A percentile compares a stretch with the other conserved stretches of the same genome.
Evolutionary conservation across 768 basidiomycete species (phyloP).

Genomic region (Leucogyrophana mollusca): DNA sequence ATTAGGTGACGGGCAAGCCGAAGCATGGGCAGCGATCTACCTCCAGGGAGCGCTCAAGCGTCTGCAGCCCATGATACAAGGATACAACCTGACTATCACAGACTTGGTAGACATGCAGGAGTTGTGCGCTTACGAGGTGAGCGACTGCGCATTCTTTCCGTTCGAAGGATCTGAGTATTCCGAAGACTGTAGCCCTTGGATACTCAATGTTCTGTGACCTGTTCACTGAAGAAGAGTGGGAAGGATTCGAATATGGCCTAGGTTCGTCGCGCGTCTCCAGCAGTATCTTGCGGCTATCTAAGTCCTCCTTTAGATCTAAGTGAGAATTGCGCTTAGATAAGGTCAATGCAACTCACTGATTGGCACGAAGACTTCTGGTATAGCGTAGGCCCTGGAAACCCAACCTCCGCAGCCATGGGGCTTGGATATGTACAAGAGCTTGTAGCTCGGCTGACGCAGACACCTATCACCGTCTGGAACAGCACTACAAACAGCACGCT

Average conservation of each 20-base stretch:
- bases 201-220: constrained; percentile 49
- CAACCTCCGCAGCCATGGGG: constrained; percentile 36
- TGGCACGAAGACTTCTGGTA: constrained; percentile 29
- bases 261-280: constrained; percentile 16
- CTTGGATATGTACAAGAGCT: constrained; percentile 44
- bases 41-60: constrained; percentile 35
- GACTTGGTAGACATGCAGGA: constrained; percentile 36
- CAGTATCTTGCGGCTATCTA: not conserved
- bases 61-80: constrained; percentile 30
- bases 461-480: constrained; percentile 35
- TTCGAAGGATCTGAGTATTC: not conserved
- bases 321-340: constrained; percentile 7
- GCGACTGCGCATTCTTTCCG: not conserved
- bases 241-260: constrained; percentile 43
- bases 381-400: constrained; percentile 40
- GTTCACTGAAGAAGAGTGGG: constrained; percentile 54
- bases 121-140: constrained; percentile 39
- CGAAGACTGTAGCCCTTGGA: constrained; percentile 47
- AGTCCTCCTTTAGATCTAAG: constrained; percentile 2
- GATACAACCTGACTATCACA: constrained; percentile 26
- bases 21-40: constrained; percentile 40
- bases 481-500: constrained; percentile 47
- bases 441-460: constrained; percentile 40
- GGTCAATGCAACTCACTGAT: not conserved
- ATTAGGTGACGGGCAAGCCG: constrained; percentile 6